A percentile compares a stretch with the other conserved stretches of the same genome.
phyloP scores from a whole-genome alignment of 2,329 filamentous ascomycete genomes.

The Periconia sp. region DNA sequence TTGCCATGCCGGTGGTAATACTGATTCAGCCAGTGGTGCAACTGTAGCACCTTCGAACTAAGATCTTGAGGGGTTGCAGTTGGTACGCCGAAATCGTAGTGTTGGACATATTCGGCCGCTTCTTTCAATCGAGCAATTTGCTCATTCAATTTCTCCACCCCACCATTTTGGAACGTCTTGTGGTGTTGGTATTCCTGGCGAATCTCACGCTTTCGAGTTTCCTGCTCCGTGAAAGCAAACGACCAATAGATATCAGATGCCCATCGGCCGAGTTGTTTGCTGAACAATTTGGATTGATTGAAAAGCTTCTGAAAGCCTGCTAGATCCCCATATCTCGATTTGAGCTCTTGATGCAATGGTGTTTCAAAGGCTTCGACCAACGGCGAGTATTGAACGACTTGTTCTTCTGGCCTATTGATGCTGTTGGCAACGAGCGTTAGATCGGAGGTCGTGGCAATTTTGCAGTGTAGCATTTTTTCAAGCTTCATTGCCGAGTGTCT shows the following conservation, averaged over 20 bases:
- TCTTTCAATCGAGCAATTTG: conserved; percentile 61
- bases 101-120: conserved; percentile 59
- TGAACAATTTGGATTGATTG: conserved; percentile 60
- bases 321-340: conserved; percentile 55
- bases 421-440: conserved; percentile 60
- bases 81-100: conserved; percentile 51
- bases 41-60: conserved; percentile 71
- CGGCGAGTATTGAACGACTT: conserved; percentile 59
- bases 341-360: conserved; percentile 61
- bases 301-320: conserved; percentile 60
- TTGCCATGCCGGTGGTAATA: conserved; percentile 63
- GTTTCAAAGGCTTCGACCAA: conserved; percentile 62
- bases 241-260: conserved; percentile 81
- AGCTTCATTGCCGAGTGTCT: conserved; percentile 69
- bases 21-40: conserved; percentile 62
- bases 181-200: conserved; percentile 50
- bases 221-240: conserved; percentile 65
- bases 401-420: conserved; percentile 61
- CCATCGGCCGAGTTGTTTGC: conserved; percentile 75
- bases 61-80: conserved; percentile 49
- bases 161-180: conserved; percentile 22
- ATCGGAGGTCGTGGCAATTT: conserved; percentile 77
- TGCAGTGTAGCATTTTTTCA: conserved; percentile 75
- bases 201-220: conserved; percentile 63
- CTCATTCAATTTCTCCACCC: conserved; percentile 50